These are phyloP conservation scores for Coemansia sp. DNA, from an alignment of 192 early-diverging fungal genomes.

Conservation along the genomic window DNA sequence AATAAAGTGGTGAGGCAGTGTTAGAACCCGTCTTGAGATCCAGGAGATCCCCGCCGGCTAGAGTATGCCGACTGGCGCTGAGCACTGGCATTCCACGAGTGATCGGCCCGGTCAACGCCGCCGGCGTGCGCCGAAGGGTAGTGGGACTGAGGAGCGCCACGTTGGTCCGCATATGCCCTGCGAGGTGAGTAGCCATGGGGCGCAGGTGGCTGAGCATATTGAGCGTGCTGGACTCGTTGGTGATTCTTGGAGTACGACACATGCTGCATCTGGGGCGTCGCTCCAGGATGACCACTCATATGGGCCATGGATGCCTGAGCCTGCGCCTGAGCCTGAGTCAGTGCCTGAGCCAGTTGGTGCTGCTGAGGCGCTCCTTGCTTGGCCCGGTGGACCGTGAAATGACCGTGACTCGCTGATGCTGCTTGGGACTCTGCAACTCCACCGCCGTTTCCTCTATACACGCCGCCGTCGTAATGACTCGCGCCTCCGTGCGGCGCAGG, in stretches of 20 bases:
- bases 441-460: background rate
- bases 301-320: background rate
- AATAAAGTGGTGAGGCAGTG: background rate
- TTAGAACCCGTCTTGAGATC: background rate
- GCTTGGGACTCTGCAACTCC: background rate
- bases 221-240: background rate
- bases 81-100: conserved; percentile 2
- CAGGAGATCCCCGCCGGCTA: background rate
- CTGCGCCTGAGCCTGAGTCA: background rate
- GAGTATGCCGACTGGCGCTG: conserved; percentile 1
- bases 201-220: background rate
- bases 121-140: background rate
- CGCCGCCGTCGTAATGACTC: background rate
- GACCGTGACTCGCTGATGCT: background rate
- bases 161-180: background rate
- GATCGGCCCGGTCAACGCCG: background rate
- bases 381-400: background rate
- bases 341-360: background rate
- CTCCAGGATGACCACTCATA: background rate
- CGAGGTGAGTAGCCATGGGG: background rate
- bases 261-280: conserved; percentile 1
- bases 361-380: conserved; percentile 3
- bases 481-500: background rate
- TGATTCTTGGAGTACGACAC: background rate
- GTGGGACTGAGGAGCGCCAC: background rate